Conservation (phyloP, 306 rosid species). For the Cucurbita moschata region DNA sequence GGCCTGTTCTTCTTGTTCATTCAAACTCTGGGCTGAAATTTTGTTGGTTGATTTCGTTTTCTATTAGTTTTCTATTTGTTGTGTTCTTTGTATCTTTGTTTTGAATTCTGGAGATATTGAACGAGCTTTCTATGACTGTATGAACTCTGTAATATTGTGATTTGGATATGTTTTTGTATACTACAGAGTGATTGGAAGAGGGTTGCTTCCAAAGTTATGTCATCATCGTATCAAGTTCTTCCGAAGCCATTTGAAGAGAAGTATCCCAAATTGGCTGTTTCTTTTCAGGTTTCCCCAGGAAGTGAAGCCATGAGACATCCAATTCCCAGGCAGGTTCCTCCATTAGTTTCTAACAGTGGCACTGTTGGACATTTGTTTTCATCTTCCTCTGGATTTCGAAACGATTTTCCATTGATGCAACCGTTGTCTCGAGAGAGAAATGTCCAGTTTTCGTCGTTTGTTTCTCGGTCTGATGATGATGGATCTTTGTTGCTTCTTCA, state of each 20-base stretch:
- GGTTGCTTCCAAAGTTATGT: conserved; percentile 22
- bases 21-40: neutral
- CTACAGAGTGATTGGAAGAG: conserved; percentile 13
- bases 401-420: conserved; percentile 14
- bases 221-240: conserved; percentile 40
- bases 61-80: neutral
- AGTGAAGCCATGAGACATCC: conserved; percentile 25
- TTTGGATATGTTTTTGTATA: neutral
- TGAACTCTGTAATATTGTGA: neutral
- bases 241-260: conserved; percentile 22
- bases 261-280: conserved; percentile 28
- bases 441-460: conserved; percentile 28
- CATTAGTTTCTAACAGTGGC: conserved; percentile 22
- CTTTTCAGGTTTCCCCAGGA: conserved; percentile 34
- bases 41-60: neutral
- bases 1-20: neutral
- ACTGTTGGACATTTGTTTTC: conserved; percentile 27
- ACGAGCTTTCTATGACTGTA: conserved; percentile 1
- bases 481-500: conserved; percentile 17
- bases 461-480: conserved; percentile 28
- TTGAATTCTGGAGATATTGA: neutral
- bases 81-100: neutral
- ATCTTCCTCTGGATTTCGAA: conserved; percentile 24
- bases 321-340: conserved; percentile 23
- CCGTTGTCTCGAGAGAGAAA: conserved; percentile 27